A percentile compares a stretch with the other conserved stretches of the same genome.
Conservation (phyloP, 73 alveolate species). For the Paraurostyla sp. region DNA sequence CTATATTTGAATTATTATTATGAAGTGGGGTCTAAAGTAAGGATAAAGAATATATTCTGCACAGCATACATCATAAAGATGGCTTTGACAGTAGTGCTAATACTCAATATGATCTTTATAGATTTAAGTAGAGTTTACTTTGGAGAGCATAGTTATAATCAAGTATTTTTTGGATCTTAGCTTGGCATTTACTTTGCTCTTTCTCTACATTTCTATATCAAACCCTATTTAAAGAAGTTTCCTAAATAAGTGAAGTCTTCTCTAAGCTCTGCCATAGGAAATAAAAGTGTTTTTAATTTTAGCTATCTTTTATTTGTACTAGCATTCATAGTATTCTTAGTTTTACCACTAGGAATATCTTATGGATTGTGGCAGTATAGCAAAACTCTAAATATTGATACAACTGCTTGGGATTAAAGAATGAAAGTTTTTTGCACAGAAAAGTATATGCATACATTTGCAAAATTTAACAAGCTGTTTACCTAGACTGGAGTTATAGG, state of each 20-base stretch:
- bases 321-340: neutral
- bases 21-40: slow-evolving; percentile 50
- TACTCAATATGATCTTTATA: slow-evolving; percentile 18
- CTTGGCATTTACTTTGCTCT: slow-evolving; percentile 11
- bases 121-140: slow-evolving; percentile 45
- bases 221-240: slow-evolving; percentile 21
- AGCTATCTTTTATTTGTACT: neutral
- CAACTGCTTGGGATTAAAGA: slow-evolving; percentile 27
- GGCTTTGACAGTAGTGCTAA: slow-evolving; percentile 43
- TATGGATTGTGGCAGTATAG: slow-evolving; percentile 3
- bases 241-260: neutral
- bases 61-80: slow-evolving; percentile 55
- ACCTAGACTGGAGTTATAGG: slow-evolving; percentile 1
- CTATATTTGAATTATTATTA: slow-evolving; percentile 40
- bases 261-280: neutral
- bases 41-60: slow-evolving; percentile 37
- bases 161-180: slow-evolving; percentile 45
- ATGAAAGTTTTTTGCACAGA: neutral
- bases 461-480: neutral
- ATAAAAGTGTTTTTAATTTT: slow-evolving; percentile 2
- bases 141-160: slow-evolving; percentile 54
- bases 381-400: neutral
- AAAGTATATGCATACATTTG: neutral
- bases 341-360: slow-evolving; percentile 15
- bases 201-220: slow-evolving; percentile 3